A percentile compares a stretch with the other conserved stretches of the same genome.
These are phyloP conservation scores for Entophlyctis helioformis DNA, from an alignment of 192 early-diverging fungal species.

Conservation along the genomic window DNA sequence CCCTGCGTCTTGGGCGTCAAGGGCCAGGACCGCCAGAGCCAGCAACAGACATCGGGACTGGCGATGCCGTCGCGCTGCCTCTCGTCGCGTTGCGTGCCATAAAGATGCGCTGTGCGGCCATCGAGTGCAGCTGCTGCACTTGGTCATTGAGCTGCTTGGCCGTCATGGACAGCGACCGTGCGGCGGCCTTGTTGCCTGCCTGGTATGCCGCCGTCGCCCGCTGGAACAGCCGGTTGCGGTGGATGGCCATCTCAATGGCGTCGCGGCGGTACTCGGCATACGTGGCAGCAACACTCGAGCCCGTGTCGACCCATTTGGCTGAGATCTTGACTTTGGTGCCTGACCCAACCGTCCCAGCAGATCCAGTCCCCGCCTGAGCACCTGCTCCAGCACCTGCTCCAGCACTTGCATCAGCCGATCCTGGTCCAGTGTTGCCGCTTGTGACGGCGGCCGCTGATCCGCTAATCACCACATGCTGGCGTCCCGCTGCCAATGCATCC, in stretches of 20 bases:
- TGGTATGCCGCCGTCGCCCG: conserved; percentile 31
- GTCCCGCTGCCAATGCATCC: no score
- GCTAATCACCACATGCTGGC: no score
- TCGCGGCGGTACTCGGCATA: conserved; percentile 28
- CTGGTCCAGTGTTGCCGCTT: no score
- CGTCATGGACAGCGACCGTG: conserved; percentile 23
- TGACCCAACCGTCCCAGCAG: conserved; percentile 1
- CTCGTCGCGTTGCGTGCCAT: conserved; percentile 16
- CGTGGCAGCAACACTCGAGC: conserved; percentile 19
- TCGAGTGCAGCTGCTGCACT: conserved; percentile 19
- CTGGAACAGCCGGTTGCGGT: conserved; percentile 35
- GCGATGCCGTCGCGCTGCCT: no score
- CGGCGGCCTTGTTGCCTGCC: conserved; percentile 33
- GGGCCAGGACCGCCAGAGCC: no score
- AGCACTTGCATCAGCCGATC: no score
- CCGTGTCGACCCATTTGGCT: conserved; percentile 30
- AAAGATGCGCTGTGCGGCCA: conserved; percentile 25
- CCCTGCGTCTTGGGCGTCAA: no score
- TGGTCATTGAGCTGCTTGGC: conserved; percentile 24
- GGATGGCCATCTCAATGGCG: conserved; percentile 27
- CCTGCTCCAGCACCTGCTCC: conserved; percentile 1
- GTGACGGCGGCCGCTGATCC: no score
- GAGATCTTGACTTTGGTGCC: not conserved
- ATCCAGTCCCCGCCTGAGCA: conserved; percentile 1
- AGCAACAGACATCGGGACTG: no score